Evolutionary conservation across 2,329 filamentous ascomycete genomes (phyloP), one percentile per base, ranked within the genome.

Genomic region (Tolypocladium pustulatum): DNA sequence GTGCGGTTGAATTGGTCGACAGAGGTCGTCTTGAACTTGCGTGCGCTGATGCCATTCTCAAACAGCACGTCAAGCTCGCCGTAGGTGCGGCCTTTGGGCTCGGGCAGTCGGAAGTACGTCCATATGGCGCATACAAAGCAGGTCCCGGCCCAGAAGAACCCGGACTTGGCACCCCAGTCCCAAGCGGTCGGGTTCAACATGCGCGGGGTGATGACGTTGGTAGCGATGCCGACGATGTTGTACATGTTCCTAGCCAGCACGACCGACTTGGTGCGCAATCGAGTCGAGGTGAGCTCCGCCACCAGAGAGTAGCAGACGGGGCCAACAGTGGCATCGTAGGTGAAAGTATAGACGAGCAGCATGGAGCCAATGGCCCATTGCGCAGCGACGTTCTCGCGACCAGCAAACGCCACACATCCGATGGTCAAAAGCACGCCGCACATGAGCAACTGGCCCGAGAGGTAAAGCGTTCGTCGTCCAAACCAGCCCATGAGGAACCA

Each of bases 251-350:
- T 70, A 1, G 74, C 76, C 22, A 79, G 65, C 15, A 77, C 76
- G 22, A 79, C 73, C 0, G 76, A 76, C 66, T 78, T 76, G 54
- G 74, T 76, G 53, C 76, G 72, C 25, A 79, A 71, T 43, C 77
- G 76, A 4, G 76, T 78, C 0, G 75, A 77, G 0, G 73, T 71
- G 3, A 78, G 61, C 65, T 79, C 77, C 1, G 77, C 83, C 5
- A 96, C 91, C 38, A 96, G 81, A 0, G 90, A 93, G 74, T 94
- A 96, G 74, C 89, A 91, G 32, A 96, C 90, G 41, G 62, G 73
- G 0, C 73, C 73, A 32, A 75, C 69, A 6, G 73, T 74, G 43
- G 65, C 66, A 60, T 75, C 68, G 57, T 75, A 75, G 55, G 75
- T 71, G 36, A 78, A 73, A 25, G 75, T 76, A 67, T 77, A 78